Conservation (phyloP, 2,329 filamentous ascomycete species). For the Rasamsonia emersonii region DNA sequence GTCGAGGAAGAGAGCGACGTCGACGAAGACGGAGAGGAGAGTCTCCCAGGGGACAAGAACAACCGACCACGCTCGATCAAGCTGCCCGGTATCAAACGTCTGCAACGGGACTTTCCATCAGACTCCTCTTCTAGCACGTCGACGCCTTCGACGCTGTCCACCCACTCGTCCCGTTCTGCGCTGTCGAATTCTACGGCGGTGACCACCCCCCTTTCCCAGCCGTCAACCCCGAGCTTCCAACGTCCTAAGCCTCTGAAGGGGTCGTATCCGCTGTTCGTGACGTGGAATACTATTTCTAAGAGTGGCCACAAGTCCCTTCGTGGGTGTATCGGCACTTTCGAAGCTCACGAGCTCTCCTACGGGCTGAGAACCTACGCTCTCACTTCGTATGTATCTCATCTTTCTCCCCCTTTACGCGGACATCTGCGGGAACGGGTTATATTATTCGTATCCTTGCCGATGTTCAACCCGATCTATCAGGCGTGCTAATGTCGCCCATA, state of each 20-base stretch:
- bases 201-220: slow-evolving; percentile 39
- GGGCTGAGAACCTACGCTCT: slow-evolving; percentile 75
- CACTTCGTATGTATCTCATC: slow-evolving; percentile 52
- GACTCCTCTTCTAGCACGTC: slow-evolving; percentile 32
- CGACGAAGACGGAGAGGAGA: slow-evolving; percentile 15
- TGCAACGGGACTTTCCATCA: slow-evolving; percentile 27
- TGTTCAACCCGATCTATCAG: no score
- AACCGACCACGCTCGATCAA: slow-evolving; percentile 18
- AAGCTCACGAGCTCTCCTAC: slow-evolving; percentile 60
- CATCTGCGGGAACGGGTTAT: background rate
- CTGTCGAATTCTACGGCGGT: slow-evolving; percentile 31
- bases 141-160: slow-evolving; percentile 38
- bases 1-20: slow-evolving; percentile 28
- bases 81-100: slow-evolving; percentile 23
- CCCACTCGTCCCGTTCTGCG: slow-evolving; percentile 39
- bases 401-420: background rate
- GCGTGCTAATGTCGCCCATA: no score
- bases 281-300: slow-evolving; percentile 72
- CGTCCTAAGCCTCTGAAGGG: slow-evolving; percentile 26
- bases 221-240: slow-evolving; percentile 18
- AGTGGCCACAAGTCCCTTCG: slow-evolving; percentile 60
- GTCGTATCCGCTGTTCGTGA: slow-evolving; percentile 77
- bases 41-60: slow-evolving; percentile 9
- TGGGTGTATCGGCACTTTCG: slow-evolving; percentile 95
- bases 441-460: no score